Evolutionary conservation across 768 basidiomycete species (phyloP).

Genomic region (Xerocomus spinulosus): DNA sequence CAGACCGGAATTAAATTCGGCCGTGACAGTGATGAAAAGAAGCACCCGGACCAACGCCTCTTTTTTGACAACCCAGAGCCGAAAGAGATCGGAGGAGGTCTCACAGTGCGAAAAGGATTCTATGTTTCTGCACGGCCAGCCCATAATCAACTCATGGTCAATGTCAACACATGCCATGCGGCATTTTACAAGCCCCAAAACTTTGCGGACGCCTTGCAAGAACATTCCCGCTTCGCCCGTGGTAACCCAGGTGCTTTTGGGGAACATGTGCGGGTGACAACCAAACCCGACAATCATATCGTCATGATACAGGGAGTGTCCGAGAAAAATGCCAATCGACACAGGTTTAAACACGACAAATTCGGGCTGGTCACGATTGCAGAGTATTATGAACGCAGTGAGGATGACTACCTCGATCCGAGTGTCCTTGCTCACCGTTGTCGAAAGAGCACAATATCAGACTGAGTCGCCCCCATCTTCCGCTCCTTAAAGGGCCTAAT

Average conservation of each 20-base stretch:
- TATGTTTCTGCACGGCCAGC: slow-evolving; percentile 38
- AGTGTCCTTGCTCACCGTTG: not conserved
- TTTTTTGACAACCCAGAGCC: slow-evolving; percentile 34
- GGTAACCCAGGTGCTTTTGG: slow-evolving; percentile 54
- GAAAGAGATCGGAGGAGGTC: slow-evolving; percentile 45
- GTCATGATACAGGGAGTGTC: slow-evolving; percentile 59
- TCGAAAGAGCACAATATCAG: slow-evolving; percentile 36
- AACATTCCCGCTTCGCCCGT: slow-evolving; percentile 42
- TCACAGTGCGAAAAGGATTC: slow-evolving; percentile 51
- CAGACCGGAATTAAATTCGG: slow-evolving; percentile 43
- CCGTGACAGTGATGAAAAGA: slow-evolving; percentile 35
- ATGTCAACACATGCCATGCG: slow-evolving; percentile 48
- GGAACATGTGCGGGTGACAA: slow-evolving; percentile 58
- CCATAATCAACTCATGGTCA: slow-evolving; percentile 47
- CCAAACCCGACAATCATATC: slow-evolving; percentile 59
- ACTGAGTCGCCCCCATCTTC: slow-evolving; percentile 34
- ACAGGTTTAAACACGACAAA: slow-evolving; percentile 39
- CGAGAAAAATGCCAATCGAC: slow-evolving; percentile 31
- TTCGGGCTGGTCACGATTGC: slow-evolving; percentile 38
- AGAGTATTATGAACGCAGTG: slow-evolving; percentile 43
- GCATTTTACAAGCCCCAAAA: slow-evolving; percentile 44
- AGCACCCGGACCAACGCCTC: slow-evolving; percentile 34
- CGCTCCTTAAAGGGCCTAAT: slow-evolving; percentile 38
- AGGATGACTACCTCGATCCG: slow-evolving; percentile 4
- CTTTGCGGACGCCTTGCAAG: slow-evolving; percentile 36